Conservation (phyloP, 1,139 yeast genomes). For the Magnusiomyces tetraspermus region DNA sequence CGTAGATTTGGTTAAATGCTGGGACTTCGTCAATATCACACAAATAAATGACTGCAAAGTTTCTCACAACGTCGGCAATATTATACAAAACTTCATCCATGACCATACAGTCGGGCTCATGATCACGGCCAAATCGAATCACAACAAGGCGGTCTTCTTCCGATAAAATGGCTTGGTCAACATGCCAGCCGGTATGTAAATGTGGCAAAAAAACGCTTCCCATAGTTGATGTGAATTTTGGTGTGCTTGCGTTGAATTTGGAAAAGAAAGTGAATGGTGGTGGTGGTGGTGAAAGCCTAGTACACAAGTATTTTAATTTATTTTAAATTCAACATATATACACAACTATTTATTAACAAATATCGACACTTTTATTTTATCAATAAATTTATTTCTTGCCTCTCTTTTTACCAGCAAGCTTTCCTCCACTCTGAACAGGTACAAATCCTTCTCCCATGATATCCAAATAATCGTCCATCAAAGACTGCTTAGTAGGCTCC, state of each 20-base stretch:
- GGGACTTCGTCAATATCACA: slow-evolving; percentile 86
- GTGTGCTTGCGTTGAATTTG: too few species aligned
- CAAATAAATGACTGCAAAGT: slow-evolving; percentile 78
- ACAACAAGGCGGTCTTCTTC: slow-evolving; percentile 87
- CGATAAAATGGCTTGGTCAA: slow-evolving; percentile 81
- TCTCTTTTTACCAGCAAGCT: slow-evolving; percentile 41
- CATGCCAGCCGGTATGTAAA: slow-evolving; percentile 90
- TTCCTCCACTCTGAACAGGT: slow-evolving; percentile 57
- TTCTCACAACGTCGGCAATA: slow-evolving; percentile 73
- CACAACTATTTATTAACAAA: too few species aligned
- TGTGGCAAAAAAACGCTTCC: slow-evolving; percentile 86
- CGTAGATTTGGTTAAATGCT: slow-evolving; percentile 90
- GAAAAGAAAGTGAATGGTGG: too few species aligned
- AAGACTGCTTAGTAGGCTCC: slow-evolving; percentile 26
- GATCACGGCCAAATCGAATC: slow-evolving; percentile 76
- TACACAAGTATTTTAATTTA: too few species aligned
- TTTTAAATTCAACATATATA: too few species aligned
- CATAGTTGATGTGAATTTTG: slow-evolving; percentile 35
- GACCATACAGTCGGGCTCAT: slow-evolving; percentile 69
- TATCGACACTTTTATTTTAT: too few species aligned
- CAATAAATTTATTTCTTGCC: slow-evolving; percentile 35
- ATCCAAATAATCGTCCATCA: slow-evolving; percentile 48
- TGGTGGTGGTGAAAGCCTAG: too few species aligned
- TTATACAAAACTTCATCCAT: slow-evolving; percentile 81
- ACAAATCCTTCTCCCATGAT: slow-evolving; percentile 54